These are phyloP conservation scores for Scutellaria galericulata DNA, from an alignment of 257 asterid species.

Conservation along the genomic window DNA sequence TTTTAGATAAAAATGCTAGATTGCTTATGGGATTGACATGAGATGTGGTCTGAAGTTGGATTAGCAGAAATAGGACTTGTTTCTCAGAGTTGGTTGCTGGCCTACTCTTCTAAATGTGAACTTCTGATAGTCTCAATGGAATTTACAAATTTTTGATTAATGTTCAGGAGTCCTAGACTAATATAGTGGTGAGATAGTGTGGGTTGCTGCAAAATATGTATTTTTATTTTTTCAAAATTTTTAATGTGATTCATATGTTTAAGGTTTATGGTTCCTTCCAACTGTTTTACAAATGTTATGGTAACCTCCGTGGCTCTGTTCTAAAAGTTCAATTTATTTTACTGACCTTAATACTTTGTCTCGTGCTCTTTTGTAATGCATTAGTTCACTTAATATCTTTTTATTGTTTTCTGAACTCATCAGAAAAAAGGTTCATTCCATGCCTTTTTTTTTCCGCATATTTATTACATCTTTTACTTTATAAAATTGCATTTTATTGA, in stretches of 20 bases:
- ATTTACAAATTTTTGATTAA: neutral
- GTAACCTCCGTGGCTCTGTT: neutral
- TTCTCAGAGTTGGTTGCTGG: neutral
- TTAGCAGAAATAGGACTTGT: neutral
- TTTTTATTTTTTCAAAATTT: neutral
- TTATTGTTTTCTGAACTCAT: conserved; percentile 14
- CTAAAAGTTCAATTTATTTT: neutral
- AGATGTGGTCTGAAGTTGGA: conserved; percentile 3
- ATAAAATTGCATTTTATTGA: neutral
- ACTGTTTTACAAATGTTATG: neutral
- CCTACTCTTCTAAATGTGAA: conserved; percentile 6
- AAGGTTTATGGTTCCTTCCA: conserved; percentile 7
- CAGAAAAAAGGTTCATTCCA: neutral
- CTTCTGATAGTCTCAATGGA: neutral
- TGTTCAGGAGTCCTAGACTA: neutral
- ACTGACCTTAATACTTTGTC: conserved; percentile 15
- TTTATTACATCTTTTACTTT: neutral
- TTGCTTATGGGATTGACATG: neutral
- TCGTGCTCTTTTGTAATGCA: conserved; percentile 10
- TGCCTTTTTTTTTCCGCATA: conserved; percentile 5
- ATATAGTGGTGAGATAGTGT: neutral
- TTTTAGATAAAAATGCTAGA: neutral
- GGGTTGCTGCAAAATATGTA: neutral
- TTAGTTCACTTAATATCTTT: conserved; percentile 15
- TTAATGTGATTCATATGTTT: neutral